Evolutionary conservation across 257 asterid species (phyloP).

Genomic region (Gentiana macrophylla): DNA sequence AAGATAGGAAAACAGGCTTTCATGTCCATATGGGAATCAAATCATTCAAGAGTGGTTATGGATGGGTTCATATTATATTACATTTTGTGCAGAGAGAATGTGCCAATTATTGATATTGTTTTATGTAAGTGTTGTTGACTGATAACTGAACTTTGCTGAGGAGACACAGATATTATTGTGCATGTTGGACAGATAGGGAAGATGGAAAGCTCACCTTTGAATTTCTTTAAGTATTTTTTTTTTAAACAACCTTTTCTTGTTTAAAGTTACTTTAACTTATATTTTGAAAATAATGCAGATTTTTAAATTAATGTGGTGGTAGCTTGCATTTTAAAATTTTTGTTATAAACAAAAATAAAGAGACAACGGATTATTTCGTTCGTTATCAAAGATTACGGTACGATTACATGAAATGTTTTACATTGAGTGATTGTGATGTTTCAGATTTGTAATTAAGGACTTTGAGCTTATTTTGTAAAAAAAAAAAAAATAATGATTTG

Average conservation of each 20-base stretch:
- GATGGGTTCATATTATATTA: constrained; percentile 12
- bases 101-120: constrained; percentile 10
- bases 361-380: too few relatives aligned
- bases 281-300: not conserved
- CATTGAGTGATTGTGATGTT: too few relatives aligned
- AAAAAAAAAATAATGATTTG: too few relatives aligned
- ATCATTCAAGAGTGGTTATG: constrained; percentile 28
- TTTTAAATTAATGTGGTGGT: not conserved
- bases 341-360: not conserved
- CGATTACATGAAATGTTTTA: too few relatives aligned
- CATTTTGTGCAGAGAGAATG: constrained; percentile 23
- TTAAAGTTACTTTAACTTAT: too few relatives aligned
- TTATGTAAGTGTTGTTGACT: constrained; percentile 39
- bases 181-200: constrained; percentile 54
- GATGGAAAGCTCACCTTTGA: constrained; percentile 6
- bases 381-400: too few relatives aligned
- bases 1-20: constrained; percentile 13
- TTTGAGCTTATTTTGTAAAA: not conserved
- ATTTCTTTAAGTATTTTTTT: not conserved
- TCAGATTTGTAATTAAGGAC: not conserved
- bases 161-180: constrained; percentile 47
- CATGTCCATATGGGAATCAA: constrained; percentile 39
- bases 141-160: constrained; percentile 47
- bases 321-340: not conserved
- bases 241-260: not conserved